Evolutionary conservation across 441 rosid genomes (phyloP), one percentile per base, ranked within the genome.

Genomic region (Biscutella laevigata): DNA sequence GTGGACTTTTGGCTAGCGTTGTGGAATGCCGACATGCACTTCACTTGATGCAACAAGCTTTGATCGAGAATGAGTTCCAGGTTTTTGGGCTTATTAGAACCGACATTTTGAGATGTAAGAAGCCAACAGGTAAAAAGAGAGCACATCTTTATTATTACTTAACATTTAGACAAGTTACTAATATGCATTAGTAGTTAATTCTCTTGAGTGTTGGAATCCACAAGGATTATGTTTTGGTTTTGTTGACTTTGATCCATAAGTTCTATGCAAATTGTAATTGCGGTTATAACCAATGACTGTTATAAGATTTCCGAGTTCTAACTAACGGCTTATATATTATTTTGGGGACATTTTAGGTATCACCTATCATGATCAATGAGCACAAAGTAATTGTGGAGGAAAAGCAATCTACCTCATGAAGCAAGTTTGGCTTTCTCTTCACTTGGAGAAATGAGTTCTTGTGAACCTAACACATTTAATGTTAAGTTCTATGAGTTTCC

Each of bases 151-250:
- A 24, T 16, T 3, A 36, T 42, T 62, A 6, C 38, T 15, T 13
- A 45, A 14, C 20, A 5, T 0, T 8, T 29, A 4, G 44, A 7
- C 8, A 6, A 25, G 13, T n/a, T 14, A 27, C 4, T 11, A 19
- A 25, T 59, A 1, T 33, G 6, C 56, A 32, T 2, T n/a, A 11
- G 9, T 46, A 29, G 45, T 51, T 46, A 53, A 27, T 61, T 29
- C 20, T 60, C 37, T 4, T 38, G 16, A 43, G 11, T 69, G 29
- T 53, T 64, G 30, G 62, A 15, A 19, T 19, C 36, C 16, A 30
- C 71, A 91, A 95, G 98, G 95, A 34, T 84, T 91, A 70, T 77
- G 80, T 74, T 91, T 85, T 74, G 98, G 98, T 35, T 91, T 91
- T 20, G 94, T 91, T 70, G 98, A 91, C 70, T 91, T 83, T 79